phyloP scores from a whole-genome alignment of 1,139 yeast species.

The Kazachstania sp. region DNA sequence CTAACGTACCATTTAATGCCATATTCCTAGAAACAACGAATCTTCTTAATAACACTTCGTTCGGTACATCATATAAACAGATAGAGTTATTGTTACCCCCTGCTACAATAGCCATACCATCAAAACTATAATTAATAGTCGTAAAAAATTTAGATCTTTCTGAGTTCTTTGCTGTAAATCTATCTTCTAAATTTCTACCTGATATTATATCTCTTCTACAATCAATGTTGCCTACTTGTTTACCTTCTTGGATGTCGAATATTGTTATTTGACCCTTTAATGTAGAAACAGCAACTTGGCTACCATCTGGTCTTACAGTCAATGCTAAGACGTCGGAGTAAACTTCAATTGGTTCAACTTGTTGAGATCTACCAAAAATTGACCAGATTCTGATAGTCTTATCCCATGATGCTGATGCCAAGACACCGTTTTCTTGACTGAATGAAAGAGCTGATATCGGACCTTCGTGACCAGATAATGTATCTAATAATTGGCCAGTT shows the following conservation, averaged over 20 bases:
- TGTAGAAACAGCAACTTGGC: conserved; percentile 80
- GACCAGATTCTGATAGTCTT: conserved; percentile 90
- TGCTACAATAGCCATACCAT: conserved; percentile 79
- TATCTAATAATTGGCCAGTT: conserved; percentile 82
- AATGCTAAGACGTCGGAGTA: conserved; percentile 79
- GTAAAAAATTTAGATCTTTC: conserved; percentile 79
- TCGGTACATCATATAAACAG: conserved; percentile 81
- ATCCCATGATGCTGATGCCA: conserved; percentile 97
- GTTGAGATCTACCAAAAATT: conserved; percentile 74
- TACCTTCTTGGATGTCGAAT: conserved; percentile 76
- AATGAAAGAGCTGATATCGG: conserved; percentile 86
- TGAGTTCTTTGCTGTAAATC: conserved; percentile 73
- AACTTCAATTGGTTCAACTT: conserved; percentile 84
- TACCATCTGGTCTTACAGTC: conserved; percentile 85
- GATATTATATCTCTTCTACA: conserved; percentile 76
- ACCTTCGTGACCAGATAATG: conserved; percentile 89
- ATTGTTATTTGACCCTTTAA: conserved; percentile 80
- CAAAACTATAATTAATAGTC: conserved; percentile 76
- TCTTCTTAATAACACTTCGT: conserved; percentile 75
- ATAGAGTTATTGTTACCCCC: conserved; percentile 91
- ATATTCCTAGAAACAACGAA: conserved; percentile 82
- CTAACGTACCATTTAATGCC: conserved; percentile 84
- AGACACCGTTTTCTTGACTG: conserved; percentile 66
- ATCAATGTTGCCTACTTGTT: conserved; percentile 76
- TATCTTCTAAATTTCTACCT: conserved; percentile 80